Evolutionary conservation across 2,329 filamentous ascomycete genomes (phyloP).

Genomic region (Teratosphaeria epicoccoides): DNA sequence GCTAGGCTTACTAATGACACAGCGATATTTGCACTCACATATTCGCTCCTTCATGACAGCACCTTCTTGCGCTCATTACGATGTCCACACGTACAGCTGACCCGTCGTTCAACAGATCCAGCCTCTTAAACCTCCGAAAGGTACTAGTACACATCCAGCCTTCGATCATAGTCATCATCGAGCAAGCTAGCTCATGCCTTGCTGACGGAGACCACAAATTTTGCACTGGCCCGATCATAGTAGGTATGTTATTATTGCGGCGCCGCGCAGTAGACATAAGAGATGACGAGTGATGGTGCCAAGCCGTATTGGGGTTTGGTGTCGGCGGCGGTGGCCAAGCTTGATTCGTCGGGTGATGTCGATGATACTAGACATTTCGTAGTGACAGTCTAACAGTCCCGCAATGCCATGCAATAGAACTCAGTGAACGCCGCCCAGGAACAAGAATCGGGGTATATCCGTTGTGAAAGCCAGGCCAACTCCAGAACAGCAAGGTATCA

Average conservation of each 20-base stretch:
- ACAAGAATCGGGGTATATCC: constrained; percentile 14
- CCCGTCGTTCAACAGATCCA: neutral
- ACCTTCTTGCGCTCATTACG: neutral
- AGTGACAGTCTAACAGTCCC: neutral
- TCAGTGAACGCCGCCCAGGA: constrained; percentile 9
- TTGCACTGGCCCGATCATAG: neutral
- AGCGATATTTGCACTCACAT: neutral
- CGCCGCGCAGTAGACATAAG: constrained; percentile 1
- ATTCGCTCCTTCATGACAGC: neutral
- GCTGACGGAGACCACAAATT: neutral
- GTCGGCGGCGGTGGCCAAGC: neutral
- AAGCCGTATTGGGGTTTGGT: neutral
- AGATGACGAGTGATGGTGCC: neutral
- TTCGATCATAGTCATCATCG: neutral
- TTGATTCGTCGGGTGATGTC: neutral
- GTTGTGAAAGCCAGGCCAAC: constrained; percentile 17
- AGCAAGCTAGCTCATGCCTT: neutral
- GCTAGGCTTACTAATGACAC: neutral
- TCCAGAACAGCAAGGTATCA: neutral
- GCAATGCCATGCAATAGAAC: neutral
- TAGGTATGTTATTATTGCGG: neutral
- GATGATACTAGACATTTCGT: neutral
- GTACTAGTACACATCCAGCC: neutral
- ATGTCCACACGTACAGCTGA: neutral
- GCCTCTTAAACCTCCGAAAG: neutral